Evolutionary conservation across 192 early-diverging fungal species (phyloP).

Genomic region (Helicostylum pulchrum): DNA sequence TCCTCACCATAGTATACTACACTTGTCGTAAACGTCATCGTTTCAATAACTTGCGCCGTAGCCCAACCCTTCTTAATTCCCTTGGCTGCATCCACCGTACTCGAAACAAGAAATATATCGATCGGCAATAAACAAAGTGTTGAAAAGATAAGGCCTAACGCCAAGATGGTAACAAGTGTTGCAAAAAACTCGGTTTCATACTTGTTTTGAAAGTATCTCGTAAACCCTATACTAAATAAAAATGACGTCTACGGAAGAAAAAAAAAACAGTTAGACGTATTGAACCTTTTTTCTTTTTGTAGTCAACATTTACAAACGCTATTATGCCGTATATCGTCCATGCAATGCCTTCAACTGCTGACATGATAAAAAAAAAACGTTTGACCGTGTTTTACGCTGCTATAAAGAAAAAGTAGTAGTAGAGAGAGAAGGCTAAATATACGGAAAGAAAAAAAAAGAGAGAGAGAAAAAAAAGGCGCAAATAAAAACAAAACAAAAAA

Average conservation of each 20-base stretch:
- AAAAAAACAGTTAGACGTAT: too few species aligned
- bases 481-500: too few species aligned
- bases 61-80: conserved; percentile 59
- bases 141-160: conserved; percentile 44
- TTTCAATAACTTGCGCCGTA: conserved; percentile 43
- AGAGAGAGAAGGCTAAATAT: too few species aligned
- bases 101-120: conserved; percentile 59
- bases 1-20: conserved; percentile 50
- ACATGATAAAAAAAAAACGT: conserved; percentile 12
- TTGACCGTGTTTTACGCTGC: not conserved
- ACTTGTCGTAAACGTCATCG: conserved; percentile 37
- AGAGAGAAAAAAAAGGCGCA: too few species aligned
- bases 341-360: conserved; percentile 37
- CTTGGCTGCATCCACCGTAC: conserved; percentile 45
- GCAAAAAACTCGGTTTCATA: conserved; percentile 51
- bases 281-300: not conserved
- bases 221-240: conserved; percentile 45
- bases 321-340: conserved; percentile 49
- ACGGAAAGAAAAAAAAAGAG: too few species aligned
- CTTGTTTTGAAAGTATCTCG: conserved; percentile 49
- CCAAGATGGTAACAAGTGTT: conserved; percentile 45
- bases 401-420: too few species aligned
- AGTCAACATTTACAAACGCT: conserved; percentile 31
- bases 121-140: conserved; percentile 52
- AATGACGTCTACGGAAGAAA: conserved; percentile 39